Percentiles rank a stretch among this genome's conserved stretches.
Conservation (phyloP, 2,329 filamentous ascomycete species). For the Fusarium sp. region DNA sequence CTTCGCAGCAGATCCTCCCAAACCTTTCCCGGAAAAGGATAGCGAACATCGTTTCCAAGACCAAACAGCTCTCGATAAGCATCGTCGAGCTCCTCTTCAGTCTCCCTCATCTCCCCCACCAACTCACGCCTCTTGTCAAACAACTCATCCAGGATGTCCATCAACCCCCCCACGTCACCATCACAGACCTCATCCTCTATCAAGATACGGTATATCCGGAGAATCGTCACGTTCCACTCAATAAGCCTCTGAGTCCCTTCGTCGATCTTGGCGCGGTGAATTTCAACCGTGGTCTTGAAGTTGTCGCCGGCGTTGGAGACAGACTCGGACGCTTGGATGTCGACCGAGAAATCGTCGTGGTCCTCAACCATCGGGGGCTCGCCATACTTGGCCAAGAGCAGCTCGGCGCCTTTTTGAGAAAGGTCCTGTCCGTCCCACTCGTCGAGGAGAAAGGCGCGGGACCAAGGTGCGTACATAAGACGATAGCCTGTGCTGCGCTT, state of each 20-base stretch:
- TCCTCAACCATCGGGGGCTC: not conserved
- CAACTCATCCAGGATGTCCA: not conserved
- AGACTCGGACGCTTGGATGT: not conserved
- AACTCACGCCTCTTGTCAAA: not conserved
- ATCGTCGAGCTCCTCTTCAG: not conserved
- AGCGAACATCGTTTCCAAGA: not conserved
- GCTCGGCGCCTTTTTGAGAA: not conserved
- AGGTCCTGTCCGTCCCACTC: not conserved
- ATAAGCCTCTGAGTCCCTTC: not conserved
- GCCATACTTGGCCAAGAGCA: not conserved
- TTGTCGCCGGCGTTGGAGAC: not conserved
- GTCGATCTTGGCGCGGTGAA: not conserved
- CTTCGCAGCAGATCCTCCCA: not conserved
- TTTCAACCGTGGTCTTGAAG: not conserved
- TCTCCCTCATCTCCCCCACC: not conserved
- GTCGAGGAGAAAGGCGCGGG: not conserved
- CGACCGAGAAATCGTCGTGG: not conserved
- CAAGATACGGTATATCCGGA: not conserved
- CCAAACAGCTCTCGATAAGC: not conserved
- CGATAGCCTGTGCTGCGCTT: not conserved
- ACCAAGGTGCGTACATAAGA: not conserved
- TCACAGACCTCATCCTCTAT: not conserved
- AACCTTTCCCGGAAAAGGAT: not conserved
- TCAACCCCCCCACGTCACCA: not conserved
- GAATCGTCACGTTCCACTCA: not conserved